Evolutionary conservation across 2,329 filamentous ascomycete genomes (phyloP).

Genomic region (Penicillium sp.): DNA sequence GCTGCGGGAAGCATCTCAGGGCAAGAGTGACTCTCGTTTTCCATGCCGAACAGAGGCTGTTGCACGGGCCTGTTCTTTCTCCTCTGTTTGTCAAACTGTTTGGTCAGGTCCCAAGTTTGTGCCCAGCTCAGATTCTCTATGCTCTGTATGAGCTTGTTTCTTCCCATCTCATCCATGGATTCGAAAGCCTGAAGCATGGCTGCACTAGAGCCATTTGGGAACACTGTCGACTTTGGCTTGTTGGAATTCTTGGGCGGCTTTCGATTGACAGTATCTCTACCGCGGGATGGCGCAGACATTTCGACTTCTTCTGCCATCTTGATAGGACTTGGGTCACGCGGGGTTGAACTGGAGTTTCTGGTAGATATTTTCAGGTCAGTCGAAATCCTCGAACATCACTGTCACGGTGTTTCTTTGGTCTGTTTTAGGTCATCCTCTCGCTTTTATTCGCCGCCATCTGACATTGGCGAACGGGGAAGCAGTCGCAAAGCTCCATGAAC

Average conservation of each 20-base stretch:
- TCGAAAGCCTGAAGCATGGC: not conserved
- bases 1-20: conserved; percentile 22
- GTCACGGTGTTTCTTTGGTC: not conserved
- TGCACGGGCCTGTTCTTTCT: not conserved
- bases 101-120: not conserved
- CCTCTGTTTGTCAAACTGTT: not conserved
- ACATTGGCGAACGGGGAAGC: not conserved
- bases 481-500: not conserved
- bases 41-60: not conserved
- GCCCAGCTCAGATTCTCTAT: not conserved
- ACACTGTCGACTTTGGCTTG: not conserved
- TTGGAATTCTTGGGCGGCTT: not conserved
- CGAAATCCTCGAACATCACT: not conserved
- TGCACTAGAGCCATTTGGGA: not conserved
- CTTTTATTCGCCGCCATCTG: not conserved
- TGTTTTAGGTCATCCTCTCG: not conserved
- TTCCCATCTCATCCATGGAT: not conserved
- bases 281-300: not conserved
- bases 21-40: conserved; percentile 4
- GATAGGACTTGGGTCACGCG: not conserved
- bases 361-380: not conserved
- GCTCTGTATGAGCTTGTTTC: not conserved
- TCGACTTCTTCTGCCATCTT: not conserved
- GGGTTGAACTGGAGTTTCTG: not conserved
- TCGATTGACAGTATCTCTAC: not conserved